Percentiles rank a stretch among this genome's conserved stretches.
Conservation (phyloP, 208 protist species). For the Novymonas esmeraldas region DNA sequence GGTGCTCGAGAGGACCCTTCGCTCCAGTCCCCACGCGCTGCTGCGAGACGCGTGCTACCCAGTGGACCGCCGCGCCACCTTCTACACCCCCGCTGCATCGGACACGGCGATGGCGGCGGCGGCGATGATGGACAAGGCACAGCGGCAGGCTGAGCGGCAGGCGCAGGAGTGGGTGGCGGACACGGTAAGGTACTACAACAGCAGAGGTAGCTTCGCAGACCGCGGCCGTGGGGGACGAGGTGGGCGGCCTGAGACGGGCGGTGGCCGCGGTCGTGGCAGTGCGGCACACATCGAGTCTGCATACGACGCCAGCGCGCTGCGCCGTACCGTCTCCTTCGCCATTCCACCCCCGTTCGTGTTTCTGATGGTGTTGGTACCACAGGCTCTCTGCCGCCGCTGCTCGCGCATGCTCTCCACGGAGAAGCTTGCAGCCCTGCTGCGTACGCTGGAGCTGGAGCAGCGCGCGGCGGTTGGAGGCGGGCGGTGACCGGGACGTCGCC, state of each 20-base stretch:
- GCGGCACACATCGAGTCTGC: background rate
- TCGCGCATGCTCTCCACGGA: constrained; percentile 34
- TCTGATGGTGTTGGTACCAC: constrained; percentile 46
- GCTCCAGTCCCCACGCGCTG: constrained; percentile 23
- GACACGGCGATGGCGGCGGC: constrained; percentile 2
- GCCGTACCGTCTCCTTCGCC: constrained; percentile 13
- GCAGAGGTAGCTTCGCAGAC: background rate
- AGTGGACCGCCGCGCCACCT: constrained; percentile 17
- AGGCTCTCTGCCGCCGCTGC: constrained; percentile 25
- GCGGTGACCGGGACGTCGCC: background rate
- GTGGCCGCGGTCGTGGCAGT: background rate
- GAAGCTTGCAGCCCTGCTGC: constrained; percentile 39
- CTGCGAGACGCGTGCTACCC: constrained; percentile 37
- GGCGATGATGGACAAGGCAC: too few species aligned
- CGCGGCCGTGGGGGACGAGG: constrained; percentile 8
- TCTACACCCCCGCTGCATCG: constrained; percentile 2
- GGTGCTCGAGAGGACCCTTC: background rate
- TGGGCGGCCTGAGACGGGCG: background rate
- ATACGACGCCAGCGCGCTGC: constrained; percentile 18
- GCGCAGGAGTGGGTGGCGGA: constrained; percentile 45
- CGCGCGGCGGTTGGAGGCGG: background rate
- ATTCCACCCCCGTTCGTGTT: constrained; percentile 55
- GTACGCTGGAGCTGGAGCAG: constrained; percentile 32
- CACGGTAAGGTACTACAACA: constrained; percentile 28
- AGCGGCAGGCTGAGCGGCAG: constrained; percentile 19